Evolutionary conservation across 2,329 filamentous ascomycete genomes (phyloP).

Genomic region (Daldinia sp.): DNA sequence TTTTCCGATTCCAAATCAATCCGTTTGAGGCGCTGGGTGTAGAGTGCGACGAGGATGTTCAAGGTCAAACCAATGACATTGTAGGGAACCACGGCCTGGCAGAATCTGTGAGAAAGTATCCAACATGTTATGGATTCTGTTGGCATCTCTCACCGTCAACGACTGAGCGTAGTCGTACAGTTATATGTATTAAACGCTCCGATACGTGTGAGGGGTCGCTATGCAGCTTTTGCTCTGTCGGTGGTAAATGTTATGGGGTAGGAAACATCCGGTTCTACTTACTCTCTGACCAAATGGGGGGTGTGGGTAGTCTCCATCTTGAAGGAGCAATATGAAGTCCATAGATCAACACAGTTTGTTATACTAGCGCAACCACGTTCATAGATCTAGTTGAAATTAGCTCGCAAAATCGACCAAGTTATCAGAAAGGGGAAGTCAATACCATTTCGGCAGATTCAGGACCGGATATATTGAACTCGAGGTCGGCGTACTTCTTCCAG

Average conservation of each 20-base stretch:
- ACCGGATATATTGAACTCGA: slow-evolving; percentile 96
- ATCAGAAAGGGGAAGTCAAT: slow-evolving; percentile 7
- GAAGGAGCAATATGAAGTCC: slow-evolving; percentile 97
- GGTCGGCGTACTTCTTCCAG: slow-evolving; percentile 99
- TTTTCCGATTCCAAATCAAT: slow-evolving; percentile 60
- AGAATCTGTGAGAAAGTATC: slow-evolving; percentile 74
- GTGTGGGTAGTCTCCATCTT: slow-evolving; percentile 98
- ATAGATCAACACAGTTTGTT: slow-evolving; percentile 92
- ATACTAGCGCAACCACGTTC: slow-evolving; percentile 95
- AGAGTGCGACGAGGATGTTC: slow-evolving; percentile 59
- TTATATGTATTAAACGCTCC: slow-evolving; percentile 51
- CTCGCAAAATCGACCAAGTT: slow-evolving; percentile 13
- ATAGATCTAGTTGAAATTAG: slow-evolving; percentile 75
- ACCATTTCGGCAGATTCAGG: slow-evolving; percentile 98
- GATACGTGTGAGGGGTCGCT: slow-evolving; percentile 47
- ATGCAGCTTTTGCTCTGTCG: slow-evolving; percentile 54
- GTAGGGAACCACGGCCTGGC: slow-evolving; percentile 68
- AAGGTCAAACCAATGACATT: slow-evolving; percentile 55
- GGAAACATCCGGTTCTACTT: slow-evolving; percentile 82
- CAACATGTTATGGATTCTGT: slow-evolving; percentile 67
- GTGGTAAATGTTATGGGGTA: slow-evolving; percentile 71
- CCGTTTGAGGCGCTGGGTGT: slow-evolving; percentile 49
- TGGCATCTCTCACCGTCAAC: slow-evolving; percentile 79
- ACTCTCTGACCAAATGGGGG: slow-evolving; percentile 97
- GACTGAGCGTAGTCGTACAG: slow-evolving; percentile 48